Conservation (phyloP, 345 rosid genomes). For the Rhodamnia rubescens region DNA sequence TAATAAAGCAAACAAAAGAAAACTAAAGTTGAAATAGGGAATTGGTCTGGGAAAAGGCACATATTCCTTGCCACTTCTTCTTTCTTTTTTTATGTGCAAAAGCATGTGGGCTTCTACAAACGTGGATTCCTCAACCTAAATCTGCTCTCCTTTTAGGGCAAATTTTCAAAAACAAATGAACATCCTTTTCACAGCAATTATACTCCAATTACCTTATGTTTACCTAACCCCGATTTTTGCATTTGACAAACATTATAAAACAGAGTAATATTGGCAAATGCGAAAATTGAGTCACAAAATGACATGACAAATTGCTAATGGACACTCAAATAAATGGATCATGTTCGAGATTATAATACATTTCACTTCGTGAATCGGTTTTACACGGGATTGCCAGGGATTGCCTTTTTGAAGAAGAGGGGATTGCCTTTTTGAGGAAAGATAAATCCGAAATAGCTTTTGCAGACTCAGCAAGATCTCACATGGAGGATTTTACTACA, state of each 20-base stretch:
- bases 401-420: background rate
- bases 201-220: background rate
- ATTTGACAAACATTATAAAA: background rate
- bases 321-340: background rate
- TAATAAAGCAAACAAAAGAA: background rate
- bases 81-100: slow-evolving; percentile 27
- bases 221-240: background rate
- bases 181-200: background rate
- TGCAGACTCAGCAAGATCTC: background rate
- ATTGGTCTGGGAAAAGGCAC: slow-evolving; percentile 7
- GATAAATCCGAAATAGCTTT: background rate
- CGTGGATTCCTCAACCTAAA: slow-evolving; percentile 19
- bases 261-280: background rate
- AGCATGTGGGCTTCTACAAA: slow-evolving; percentile 37
- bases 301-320: background rate
- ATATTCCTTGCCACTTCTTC: slow-evolving; percentile 21
- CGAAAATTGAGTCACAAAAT: background rate
- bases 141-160: background rate
- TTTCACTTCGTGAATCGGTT: background rate
- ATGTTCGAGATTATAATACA: background rate
- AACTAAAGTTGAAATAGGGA: background rate
- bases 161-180: background rate
- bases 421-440: background rate
- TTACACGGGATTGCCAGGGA: background rate
- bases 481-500: background rate